Percentiles rank a stretch among this genome's conserved stretches.
phyloP scores from a whole-genome alignment of 441 rosid species.

The Melastoma candidum region DNA sequence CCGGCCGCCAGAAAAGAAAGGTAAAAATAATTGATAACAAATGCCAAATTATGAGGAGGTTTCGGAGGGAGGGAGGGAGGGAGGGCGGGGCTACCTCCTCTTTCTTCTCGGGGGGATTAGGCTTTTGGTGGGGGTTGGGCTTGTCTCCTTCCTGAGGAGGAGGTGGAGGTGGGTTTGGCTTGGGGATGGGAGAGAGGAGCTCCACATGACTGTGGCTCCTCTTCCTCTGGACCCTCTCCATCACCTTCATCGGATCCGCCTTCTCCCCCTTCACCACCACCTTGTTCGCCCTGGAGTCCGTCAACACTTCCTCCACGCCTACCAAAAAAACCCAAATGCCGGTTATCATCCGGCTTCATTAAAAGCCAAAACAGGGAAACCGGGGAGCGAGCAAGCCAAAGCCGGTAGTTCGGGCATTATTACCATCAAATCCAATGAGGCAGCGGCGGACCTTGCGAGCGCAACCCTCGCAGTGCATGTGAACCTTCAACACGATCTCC shows the following conservation, averaged over 20 bases:
- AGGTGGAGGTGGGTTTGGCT: not conserved
- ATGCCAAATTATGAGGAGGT: not conserved
- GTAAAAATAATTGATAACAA: conserved; percentile 5
- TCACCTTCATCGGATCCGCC: conserved; percentile 65
- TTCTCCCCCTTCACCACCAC: conserved; percentile 77
- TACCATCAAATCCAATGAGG: conserved; percentile 66
- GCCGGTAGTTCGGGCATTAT: not conserved
- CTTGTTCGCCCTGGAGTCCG: conserved; percentile 54
- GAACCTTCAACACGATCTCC: conserved; percentile 53
- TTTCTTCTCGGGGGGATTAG: conserved; percentile 65
- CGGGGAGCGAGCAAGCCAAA: too few relatives aligned
- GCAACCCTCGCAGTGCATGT: conserved; percentile 90
- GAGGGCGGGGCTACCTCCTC: conserved; percentile 34
- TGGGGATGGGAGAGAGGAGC: conserved; percentile 73
- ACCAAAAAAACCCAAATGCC: not conserved
- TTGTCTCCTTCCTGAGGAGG: conserved; percentile 34
- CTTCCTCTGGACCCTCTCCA: conserved; percentile 51
- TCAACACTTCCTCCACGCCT: conserved; percentile 66
- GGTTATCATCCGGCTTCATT: not conserved
- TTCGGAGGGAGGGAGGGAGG: not conserved
- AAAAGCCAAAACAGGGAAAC: not conserved
- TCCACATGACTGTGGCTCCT: conserved; percentile 60
- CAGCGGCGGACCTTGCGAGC: conserved; percentile 65
- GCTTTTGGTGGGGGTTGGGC: conserved; percentile 46
- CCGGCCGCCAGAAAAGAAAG: not conserved